Base-by-base conservation (phyloP, 257 asterid species). In the Fraxinus cuspidata region DNA sequence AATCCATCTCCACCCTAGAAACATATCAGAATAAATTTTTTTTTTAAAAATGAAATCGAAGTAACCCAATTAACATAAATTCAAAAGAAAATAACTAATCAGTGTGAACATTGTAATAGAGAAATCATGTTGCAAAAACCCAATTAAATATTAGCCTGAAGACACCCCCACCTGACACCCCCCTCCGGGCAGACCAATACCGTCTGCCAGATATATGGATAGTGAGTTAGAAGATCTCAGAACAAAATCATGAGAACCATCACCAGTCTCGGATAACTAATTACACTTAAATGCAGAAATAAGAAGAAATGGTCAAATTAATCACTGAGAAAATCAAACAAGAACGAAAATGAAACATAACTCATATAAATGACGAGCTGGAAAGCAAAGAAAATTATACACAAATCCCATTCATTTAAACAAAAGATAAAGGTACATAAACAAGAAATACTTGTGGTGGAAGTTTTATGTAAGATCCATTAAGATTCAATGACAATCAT, bases 1-100 rank as follows among this genome's bases (percentile, higher is more conserved):
- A 93, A 90, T 29, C 98, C 99, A 85, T 96, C 99, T 79, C 99
- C 99, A 2, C 99, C 99, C 99, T 96, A 84, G 69, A 76, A 73
- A 76, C 77, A 81, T 31, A 79, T 51, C 71, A 79, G 81, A 77
- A 37, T 53, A 67, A 76, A 68, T n/a, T n/a, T n/a, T n/a, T n/a
- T n/a, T n/a, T 49, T 29, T 53, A 77, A 73, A 23, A 67, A 72
- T 63, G 38, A 35, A 73, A 35, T 77, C 74, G 79, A 77, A 78
- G 38, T 23, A 76, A 23, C 74, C 76, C 72, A 78, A 53, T n/a
- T 51, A 69, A 69, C 47, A 73, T 60, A 72, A 71, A 75, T 21
- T 56, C 31, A 32, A 35, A 74, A 80, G 12, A 74, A 63, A 19
- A 32, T 28, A 35, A 60, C 9, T 28, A 83, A n/a, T 19, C 32